A percentile compares a stretch with the other conserved stretches of the same genome.
These are phyloP conservation scores for Ophiosphaerella korrae DNA, from an alignment of 2,329 filamentous ascomycete genomes.

Conservation along the genomic window DNA sequence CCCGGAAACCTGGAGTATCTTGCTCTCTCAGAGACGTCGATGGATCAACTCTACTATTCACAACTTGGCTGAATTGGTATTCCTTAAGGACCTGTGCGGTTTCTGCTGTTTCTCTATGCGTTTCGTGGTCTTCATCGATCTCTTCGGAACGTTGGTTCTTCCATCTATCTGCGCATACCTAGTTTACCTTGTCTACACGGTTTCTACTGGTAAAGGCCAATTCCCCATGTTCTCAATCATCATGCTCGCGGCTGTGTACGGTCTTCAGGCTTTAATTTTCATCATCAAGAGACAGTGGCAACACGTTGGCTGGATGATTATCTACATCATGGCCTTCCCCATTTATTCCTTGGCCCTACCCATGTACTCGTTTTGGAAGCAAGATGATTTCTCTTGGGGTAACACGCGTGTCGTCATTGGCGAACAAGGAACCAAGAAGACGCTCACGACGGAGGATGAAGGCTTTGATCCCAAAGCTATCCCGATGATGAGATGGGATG, in stretches of 20 bases:
- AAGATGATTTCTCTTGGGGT: slow-evolving; percentile 98
- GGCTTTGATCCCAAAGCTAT: slow-evolving; percentile 90
- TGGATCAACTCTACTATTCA: slow-evolving; percentile 99
- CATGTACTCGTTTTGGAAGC: slow-evolving; percentile 99
- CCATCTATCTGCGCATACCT: slow-evolving; percentile 88
- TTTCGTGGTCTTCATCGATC: slow-evolving; percentile 92
- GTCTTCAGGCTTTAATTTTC: slow-evolving; percentile 94
- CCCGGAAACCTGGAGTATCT: slow-evolving; percentile 89
- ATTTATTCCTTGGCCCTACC: slow-evolving; percentile 91
- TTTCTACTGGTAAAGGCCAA: slow-evolving; percentile 70
- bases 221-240: slow-evolving; percentile 87
- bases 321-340: slow-evolving; percentile 94
- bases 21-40: slow-evolving; percentile 95
- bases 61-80: slow-evolving; percentile 89
- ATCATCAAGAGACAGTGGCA: slow-evolving; percentile 98
- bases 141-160: slow-evolving; percentile 89
- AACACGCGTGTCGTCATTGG: slow-evolving; percentile 97
- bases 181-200: slow-evolving; percentile 81
- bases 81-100: slow-evolving; percentile 90
- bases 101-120: slow-evolving; percentile 99
- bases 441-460: slow-evolving; percentile 82
- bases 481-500: slow-evolving; percentile 95
- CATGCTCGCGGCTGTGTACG: slow-evolving; percentile 90
- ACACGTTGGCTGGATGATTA: slow-evolving; percentile 99
- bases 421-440: slow-evolving; percentile 86